phyloP scores from a whole-genome alignment of 2,329 filamentous ascomycete genomes.

The Lachnellula cervina region DNA sequence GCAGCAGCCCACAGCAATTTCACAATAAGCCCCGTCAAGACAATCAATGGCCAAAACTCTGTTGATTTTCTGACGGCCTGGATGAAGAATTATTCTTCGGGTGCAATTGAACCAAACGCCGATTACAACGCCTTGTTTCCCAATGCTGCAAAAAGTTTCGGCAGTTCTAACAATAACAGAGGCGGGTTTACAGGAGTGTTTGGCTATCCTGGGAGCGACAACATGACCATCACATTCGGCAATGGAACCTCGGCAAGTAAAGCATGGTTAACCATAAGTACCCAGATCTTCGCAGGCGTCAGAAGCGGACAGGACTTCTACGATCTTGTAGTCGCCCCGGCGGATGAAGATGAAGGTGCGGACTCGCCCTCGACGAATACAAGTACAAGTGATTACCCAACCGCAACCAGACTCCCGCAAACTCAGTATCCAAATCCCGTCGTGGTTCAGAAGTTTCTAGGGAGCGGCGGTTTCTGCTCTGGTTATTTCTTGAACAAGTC shows the following conservation, averaged over 20 bases:
- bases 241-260: neutral
- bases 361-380: neutral
- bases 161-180: neutral
- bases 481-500: neutral
- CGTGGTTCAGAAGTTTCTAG: neutral
- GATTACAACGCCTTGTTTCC: slow-evolving; percentile 1
- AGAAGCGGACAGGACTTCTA: neutral
- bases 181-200: too few species aligned
- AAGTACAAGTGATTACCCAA: neutral
- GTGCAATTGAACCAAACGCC: neutral
- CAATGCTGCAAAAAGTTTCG: neutral
- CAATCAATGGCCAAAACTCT: slow-evolving; percentile 1
- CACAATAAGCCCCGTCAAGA: neutral
- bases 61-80: neutral
- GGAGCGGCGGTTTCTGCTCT: neutral
- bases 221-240: neutral
- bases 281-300: neutral
- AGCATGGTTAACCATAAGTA: neutral
- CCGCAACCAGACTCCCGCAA: neutral
- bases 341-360: neutral
- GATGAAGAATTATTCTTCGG: neutral
- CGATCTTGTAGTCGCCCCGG: neutral
- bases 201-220: neutral
- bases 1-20: neutral
- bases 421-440: neutral